phyloP scores from a whole-genome alignment of 1,284 basidiomycete genomes.

The Rhodotorula mucilaginosa region DNA sequence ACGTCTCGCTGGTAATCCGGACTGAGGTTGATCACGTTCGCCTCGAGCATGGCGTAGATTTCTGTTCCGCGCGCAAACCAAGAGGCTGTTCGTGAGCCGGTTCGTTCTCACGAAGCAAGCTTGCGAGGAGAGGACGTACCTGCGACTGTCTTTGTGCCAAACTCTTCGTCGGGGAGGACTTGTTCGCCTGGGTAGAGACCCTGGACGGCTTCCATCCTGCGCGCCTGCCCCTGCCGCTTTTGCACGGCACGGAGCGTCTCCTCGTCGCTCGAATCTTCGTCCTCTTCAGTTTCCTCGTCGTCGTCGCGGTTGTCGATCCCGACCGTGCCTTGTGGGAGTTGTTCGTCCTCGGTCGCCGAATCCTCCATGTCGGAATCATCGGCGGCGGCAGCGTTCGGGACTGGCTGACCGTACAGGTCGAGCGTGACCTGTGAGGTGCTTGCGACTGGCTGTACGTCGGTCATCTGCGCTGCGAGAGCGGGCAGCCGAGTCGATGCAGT shows the following conservation, averaged over 20 bases:
- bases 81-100: background rate
- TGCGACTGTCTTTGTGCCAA: constrained; percentile 11
- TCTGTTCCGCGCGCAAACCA: background rate
- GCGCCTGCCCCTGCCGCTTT: background rate
- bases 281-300: background rate
- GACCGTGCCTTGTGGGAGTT: background rate
- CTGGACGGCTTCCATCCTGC: background rate
- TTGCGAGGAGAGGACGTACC: constrained; percentile 1
- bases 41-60: constrained; percentile 12
- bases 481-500: background rate
- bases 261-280: background rate
- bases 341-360: background rate
- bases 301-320: background rate
- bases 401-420: background rate
- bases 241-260: background rate
- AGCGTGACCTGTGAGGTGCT: background rate
- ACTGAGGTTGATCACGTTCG: constrained; percentile 15
- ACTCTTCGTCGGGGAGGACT: constrained; percentile 15
- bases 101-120: too few species aligned
- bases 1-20: constrained; percentile 22
- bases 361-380: background rate
- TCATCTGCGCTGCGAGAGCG: background rate
- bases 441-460: background rate
- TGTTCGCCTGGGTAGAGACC: constrained; percentile 6
- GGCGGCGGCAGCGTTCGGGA: background rate